These are phyloP conservation scores for Nephelium lappaceum DNA, from an alignment of 345 rosid genomes.

Conservation along the genomic window DNA sequence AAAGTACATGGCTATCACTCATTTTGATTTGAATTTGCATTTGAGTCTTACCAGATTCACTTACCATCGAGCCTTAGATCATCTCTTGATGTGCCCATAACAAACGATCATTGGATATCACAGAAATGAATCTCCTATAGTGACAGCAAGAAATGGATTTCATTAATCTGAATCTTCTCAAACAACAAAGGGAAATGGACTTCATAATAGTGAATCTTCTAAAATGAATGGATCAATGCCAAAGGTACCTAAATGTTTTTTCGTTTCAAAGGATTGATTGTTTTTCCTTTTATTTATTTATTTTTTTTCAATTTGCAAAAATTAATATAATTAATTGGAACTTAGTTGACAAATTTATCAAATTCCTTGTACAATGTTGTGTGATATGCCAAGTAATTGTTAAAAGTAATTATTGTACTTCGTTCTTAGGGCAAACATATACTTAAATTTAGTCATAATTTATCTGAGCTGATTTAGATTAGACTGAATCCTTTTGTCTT, in stretches of 20 bases:
- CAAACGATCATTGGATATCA: constrained; percentile 34
- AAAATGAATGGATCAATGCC: constrained; percentile 43
- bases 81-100: no score
- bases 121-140: constrained; percentile 13
- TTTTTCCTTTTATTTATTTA: neutral
- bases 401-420: neutral
- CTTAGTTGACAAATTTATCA: no score
- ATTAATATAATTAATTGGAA: no score
- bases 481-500: neutral
- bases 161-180: no score
- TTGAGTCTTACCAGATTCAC: no score
- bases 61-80: no score
- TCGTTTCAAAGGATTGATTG: neutral
- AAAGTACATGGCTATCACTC: neutral
- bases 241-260: constrained; percentile 43
- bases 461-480: neutral
- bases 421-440: no score
- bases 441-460: no score
- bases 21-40: no score
- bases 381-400: neutral
- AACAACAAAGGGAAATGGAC: no score
- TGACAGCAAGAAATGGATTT: no score
- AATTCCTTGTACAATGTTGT: no score
- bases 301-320: constrained; percentile 8
- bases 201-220: constrained; percentile 26